Percentiles rank a stretch among this genome's conserved stretches.
phyloP scores from a whole-genome alignment of 2,329 filamentous ascomycete species.

The Pyrenochaeta sp. region DNA sequence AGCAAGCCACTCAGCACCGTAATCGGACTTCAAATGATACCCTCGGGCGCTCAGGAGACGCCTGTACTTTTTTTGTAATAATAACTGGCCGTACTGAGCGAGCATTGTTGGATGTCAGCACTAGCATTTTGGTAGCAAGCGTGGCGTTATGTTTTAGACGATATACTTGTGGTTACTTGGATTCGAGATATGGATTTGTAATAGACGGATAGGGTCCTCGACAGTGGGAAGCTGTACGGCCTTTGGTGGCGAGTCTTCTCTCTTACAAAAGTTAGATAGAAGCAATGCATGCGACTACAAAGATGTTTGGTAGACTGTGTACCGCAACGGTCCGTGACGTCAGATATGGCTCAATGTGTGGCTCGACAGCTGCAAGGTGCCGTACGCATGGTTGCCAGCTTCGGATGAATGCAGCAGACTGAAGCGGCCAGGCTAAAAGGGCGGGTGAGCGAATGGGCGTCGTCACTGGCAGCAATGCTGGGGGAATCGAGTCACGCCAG shows the following conservation, averaged over 20 bases:
- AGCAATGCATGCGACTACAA: not conserved
- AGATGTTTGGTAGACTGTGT: no score
- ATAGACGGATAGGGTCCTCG: slow-evolving; percentile 4
- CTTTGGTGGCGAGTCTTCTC: slow-evolving; percentile 11
- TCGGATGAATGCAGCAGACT: not conserved
- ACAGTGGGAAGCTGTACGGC: no score
- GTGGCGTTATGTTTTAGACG: slow-evolving; percentile 5
- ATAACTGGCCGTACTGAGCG: slow-evolving; percentile 8
- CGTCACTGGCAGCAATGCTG: not conserved
- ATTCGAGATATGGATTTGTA: slow-evolving; percentile 4
- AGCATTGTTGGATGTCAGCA: slow-evolving; percentile 3
- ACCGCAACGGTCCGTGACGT: not conserved
- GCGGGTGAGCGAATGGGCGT: slow-evolving; percentile 2
- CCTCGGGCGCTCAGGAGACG: not conserved
- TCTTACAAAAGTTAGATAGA: slow-evolving; percentile 3
- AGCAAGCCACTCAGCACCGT: not conserved
- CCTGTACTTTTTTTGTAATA: slow-evolving; percentile 1
- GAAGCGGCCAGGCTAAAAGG: not conserved
- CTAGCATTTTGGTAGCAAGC: slow-evolving; percentile 6
- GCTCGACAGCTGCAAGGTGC: not conserved
- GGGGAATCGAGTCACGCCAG: no score
- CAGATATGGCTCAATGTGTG: not conserved
- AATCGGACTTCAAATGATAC: slow-evolving; percentile 18
- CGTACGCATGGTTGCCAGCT: not conserved
- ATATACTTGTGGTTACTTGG: not conserved